phyloP scores from a whole-genome alignment of 805 yeast species.

The Komagataella mondaviorum region DNA sequence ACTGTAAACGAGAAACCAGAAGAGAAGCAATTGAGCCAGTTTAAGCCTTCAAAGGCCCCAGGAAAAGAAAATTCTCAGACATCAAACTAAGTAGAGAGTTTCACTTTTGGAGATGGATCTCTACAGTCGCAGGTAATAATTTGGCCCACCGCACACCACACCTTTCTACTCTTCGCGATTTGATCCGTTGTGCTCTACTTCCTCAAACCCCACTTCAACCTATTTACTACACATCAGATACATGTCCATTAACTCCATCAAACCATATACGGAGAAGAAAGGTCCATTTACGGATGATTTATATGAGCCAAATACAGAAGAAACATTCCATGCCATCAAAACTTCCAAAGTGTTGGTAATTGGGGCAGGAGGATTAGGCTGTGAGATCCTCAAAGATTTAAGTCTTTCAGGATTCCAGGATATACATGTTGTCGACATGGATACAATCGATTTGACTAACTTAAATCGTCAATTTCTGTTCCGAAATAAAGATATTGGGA shows the following conservation, averaged over 20 bases:
- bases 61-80: background rate
- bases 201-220: background rate
- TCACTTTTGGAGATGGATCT: background rate
- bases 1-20: background rate
- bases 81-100: background rate
- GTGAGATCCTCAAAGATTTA: slow-evolving; percentile 64
- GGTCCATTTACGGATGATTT: slow-evolving; percentile 20
- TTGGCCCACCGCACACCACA: background rate
- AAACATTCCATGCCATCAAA: background rate
- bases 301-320: slow-evolving; percentile 8
- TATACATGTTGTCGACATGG: slow-evolving; percentile 70
- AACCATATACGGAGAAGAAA: slow-evolving; percentile 5
- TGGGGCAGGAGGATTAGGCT: slow-evolving; percentile 81
- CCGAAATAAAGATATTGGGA: slow-evolving; percentile 45
- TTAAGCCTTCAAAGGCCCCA: background rate
- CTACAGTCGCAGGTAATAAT: no score
- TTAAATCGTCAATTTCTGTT: slow-evolving; percentile 68
- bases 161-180: background rate
- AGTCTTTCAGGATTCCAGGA: slow-evolving; percentile 55
- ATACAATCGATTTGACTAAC: slow-evolving; percentile 66
- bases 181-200: background rate
- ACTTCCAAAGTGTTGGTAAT: slow-evolving; percentile 27
- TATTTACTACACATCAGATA: no score
- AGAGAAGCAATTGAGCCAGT: background rate
- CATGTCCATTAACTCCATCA: background rate